Conservation (phyloP, 2,329 filamentous ascomycete species). For the Rhynchosporium graminicola region DNA sequence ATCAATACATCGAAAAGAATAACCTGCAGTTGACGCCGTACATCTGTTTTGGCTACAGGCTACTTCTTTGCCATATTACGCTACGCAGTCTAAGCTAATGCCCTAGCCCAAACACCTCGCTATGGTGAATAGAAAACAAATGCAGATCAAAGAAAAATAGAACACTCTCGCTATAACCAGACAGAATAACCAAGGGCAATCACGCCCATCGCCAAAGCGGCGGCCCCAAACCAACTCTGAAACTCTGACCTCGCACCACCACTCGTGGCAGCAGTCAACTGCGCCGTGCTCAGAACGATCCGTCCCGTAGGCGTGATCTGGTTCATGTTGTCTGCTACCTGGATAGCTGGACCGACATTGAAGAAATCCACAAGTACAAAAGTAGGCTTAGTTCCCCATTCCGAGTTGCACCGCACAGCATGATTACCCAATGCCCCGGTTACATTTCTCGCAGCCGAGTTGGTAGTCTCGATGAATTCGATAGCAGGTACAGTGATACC, state of each 20-base stretch:
- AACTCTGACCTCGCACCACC: conserved; percentile 10
- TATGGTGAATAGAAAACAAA: conserved; percentile 25
- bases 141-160: conserved; percentile 7
- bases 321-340: conserved; percentile 70
- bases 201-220: conserved; percentile 24
- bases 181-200: conserved; percentile 32
- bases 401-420: conserved; percentile 52
- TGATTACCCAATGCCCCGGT: conserved; percentile 57
- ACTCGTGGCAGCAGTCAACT: conserved; percentile 28
- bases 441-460: conserved; percentile 56
- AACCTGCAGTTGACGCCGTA: too few relatives aligned
- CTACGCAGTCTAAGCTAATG: conserved; percentile 7
- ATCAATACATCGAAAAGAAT: too few relatives aligned
- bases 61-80: background rate
- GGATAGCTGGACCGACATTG: conserved; percentile 69
- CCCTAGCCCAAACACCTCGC: conserved; percentile 29
- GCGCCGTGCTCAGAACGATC: conserved; percentile 30
- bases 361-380: conserved; percentile 82
- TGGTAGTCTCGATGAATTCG: conserved; percentile 63
- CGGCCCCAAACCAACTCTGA: conserved; percentile 16
- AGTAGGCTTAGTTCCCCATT: conserved; percentile 66
- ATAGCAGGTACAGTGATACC: conserved; percentile 62
- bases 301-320: conserved; percentile 44
- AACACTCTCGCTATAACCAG: conserved; percentile 22
- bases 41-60: background rate